These are phyloP conservation scores for Lecanicillium sp. DNA, from an alignment of 2,329 filamentous ascomycete species.

Conservation along the genomic window DNA sequence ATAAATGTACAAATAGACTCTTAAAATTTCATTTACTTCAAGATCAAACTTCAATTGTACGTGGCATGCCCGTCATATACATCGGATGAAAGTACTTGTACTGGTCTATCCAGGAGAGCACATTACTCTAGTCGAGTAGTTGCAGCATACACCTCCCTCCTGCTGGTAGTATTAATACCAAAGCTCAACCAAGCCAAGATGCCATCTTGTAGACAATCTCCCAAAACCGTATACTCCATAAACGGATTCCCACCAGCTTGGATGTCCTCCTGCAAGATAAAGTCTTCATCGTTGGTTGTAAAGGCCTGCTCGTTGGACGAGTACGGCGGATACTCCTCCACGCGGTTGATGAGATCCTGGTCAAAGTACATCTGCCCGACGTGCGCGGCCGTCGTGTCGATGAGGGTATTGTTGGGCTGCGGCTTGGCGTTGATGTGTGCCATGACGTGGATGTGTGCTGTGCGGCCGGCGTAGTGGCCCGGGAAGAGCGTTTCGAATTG, in stretches of 20 bases:
- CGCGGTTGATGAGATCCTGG: slow-evolving; percentile 40
- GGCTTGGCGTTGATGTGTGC: slow-evolving; percentile 23
- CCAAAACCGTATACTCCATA: slow-evolving; percentile 48
- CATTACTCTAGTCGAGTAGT: slow-evolving; percentile 2
- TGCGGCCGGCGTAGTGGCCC: slow-evolving; percentile 32
- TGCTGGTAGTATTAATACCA: slow-evolving; percentile 30
- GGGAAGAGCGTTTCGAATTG: slow-evolving; percentile 35
- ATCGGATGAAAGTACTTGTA: too few relatives aligned
- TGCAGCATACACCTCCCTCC: slow-evolving; percentile 1
- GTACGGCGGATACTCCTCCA: slow-evolving; percentile 39
- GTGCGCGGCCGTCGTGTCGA: slow-evolving; percentile 41
- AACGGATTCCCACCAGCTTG: slow-evolving; percentile 47
- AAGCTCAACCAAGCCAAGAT: slow-evolving; percentile 46
- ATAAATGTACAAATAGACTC: not conserved
- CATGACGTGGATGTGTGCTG: slow-evolving; percentile 32
- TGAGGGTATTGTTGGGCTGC: slow-evolving; percentile 41
- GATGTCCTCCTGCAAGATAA: slow-evolving; percentile 35
- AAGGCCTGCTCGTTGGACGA: slow-evolving; percentile 30
- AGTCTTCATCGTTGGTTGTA: slow-evolving; percentile 42
- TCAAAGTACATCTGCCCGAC: slow-evolving; percentile 58
- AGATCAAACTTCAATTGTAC: too few relatives aligned
- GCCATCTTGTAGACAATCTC: slow-evolving; percentile 41
- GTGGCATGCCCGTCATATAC: too few relatives aligned
- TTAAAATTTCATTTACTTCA: not conserved
- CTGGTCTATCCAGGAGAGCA: too few relatives aligned